A percentile compares a stretch with the other conserved stretches of the same genome.
These are phyloP conservation scores for Aquilaria yunnanensis DNA, from an alignment of 345 rosid genomes.

Conservation along the genomic window DNA sequence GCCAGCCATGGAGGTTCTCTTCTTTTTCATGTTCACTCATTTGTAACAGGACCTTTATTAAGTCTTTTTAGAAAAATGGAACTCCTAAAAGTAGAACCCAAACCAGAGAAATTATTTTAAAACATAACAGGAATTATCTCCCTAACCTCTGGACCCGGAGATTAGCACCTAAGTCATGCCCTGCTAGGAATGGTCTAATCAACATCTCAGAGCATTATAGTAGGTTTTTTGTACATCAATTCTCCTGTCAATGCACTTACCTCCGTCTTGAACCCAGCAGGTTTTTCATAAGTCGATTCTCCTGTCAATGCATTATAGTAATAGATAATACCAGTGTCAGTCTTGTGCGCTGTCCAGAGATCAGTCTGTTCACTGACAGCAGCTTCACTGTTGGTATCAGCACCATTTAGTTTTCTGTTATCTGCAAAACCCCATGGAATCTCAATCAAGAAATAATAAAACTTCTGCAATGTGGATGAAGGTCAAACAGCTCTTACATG, in stretches of 20 bases:
- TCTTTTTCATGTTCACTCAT: too few relatives aligned
- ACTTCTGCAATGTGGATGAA: conserved; percentile 24
- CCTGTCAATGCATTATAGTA: conserved; percentile 90
- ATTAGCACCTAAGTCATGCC: too few relatives aligned
- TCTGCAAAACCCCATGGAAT: conserved; percentile 42
- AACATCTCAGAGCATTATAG: too few relatives aligned
- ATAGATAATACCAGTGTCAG: conserved; percentile 71
- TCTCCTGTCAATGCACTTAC: conserved; percentile 27
- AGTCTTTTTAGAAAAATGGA: too few relatives aligned
- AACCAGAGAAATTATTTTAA: too few relatives aligned
- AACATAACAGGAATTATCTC: too few relatives aligned
- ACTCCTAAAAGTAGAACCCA: too few relatives aligned
- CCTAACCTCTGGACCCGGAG: too few relatives aligned
- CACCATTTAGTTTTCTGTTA: conserved; percentile 37
- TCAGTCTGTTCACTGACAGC: conserved; percentile 39
- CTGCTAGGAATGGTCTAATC: too few relatives aligned
- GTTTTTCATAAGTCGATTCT: conserved; percentile 84
- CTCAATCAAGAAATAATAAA: conserved; percentile 34
- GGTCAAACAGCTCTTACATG: conserved; percentile 58
- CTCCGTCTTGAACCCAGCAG: conserved; percentile 73
- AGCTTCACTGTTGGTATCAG: conserved; percentile 22
- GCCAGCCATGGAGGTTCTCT: too few relatives aligned
- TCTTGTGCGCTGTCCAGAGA: conserved; percentile 94
- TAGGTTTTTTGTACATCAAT: too few relatives aligned
- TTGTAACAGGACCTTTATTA: too few relatives aligned